Evolutionary conservation across 2,329 filamentous ascomycete species (phyloP).

Genomic region (Colletotrichum sp.): DNA sequence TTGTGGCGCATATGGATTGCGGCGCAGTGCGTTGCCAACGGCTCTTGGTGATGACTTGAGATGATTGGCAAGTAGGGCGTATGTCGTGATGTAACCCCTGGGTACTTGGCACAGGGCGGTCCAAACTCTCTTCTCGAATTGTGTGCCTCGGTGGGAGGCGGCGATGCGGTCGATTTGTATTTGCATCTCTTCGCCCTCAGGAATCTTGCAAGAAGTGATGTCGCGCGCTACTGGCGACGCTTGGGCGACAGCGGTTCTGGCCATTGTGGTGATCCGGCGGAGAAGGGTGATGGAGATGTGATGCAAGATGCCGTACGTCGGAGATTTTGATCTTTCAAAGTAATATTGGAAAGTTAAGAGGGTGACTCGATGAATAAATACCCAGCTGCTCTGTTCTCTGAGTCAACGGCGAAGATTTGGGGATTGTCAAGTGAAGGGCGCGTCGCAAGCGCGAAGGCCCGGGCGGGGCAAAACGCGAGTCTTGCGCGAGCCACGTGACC

Average conservation of each 20-base stretch:
- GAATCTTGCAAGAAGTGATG: neutral
- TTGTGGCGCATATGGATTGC: conserved; percentile 82
- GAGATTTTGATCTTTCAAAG: neutral
- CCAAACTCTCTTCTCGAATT: conserved; percentile 72
- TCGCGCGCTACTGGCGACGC: neutral
- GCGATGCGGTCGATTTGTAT: conserved; percentile 51
- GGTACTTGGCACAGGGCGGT: conserved; percentile 79
- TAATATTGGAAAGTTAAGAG: accelerated
- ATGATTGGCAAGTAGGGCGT: conserved; percentile 72
- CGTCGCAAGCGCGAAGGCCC: neutral
- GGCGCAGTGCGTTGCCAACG: conserved; percentile 76
- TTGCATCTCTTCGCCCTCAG: conserved; percentile 33
- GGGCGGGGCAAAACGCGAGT: neutral
- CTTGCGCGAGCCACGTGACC: conserved; percentile 2
- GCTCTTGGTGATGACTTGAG: conserved; percentile 76
- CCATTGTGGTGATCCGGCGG: neutral
- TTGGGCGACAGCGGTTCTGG: neutral
- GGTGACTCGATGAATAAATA: neutral
- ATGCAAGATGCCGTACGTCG: neutral
- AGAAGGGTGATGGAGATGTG: neutral
- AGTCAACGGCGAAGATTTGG: neutral
- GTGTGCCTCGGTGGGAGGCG: conserved; percentile 44
- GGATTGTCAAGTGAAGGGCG: conserved; percentile 20
- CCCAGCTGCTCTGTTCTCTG: neutral
- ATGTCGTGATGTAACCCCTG: conserved; percentile 76